phyloP scores from a whole-genome alignment of 1,139 yeast species.

The Sugiyamaella pinicola region DNA sequence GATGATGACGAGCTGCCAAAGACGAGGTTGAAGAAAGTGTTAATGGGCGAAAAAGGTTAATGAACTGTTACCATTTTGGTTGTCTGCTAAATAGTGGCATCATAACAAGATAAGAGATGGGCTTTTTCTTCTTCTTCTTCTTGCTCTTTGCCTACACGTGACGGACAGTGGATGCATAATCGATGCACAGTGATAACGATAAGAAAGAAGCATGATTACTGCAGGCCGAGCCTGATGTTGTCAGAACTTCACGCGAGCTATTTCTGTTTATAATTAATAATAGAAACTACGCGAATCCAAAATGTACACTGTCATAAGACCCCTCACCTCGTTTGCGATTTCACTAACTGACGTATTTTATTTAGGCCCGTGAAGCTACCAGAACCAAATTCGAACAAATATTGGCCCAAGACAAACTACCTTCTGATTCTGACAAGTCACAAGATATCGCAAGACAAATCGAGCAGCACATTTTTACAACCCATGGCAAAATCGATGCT shows the following conservation, averaged over 20 bases:
- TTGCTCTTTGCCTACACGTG: neutral
- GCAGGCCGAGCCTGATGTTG: slow-evolving; percentile 4
- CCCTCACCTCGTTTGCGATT: too few relatives aligned
- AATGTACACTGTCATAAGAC: too few relatives aligned
- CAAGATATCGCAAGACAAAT: slow-evolving; percentile 25
- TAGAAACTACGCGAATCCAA: too few relatives aligned
- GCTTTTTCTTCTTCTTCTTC: too few relatives aligned
- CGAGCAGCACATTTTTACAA: slow-evolving; percentile 26
- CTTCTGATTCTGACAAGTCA: slow-evolving; percentile 5
- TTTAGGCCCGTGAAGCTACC: slow-evolving; percentile 30
- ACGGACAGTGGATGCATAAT: neutral
- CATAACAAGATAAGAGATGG: too few relatives aligned
- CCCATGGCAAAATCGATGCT: slow-evolving; percentile 22
- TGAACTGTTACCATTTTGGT: too few relatives aligned
- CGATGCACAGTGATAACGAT: slow-evolving; percentile 6
- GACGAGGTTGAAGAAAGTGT: neutral
- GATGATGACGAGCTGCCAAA: neutral
- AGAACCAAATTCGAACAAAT: slow-evolving; percentile 22
- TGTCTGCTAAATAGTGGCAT: too few relatives aligned
- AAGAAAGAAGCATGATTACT: slow-evolving; percentile 12
- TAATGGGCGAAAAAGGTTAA: neutral
- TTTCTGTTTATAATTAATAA: slow-evolving; percentile 3
- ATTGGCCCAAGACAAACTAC: slow-evolving; percentile 13
- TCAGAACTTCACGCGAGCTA: neutral
- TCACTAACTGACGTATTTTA: slow-evolving; percentile 12